These are phyloP conservation scores for Pythium monospermum DNA, from an alignment of 352 stramenopile species.

Conservation along the genomic window DNA sequence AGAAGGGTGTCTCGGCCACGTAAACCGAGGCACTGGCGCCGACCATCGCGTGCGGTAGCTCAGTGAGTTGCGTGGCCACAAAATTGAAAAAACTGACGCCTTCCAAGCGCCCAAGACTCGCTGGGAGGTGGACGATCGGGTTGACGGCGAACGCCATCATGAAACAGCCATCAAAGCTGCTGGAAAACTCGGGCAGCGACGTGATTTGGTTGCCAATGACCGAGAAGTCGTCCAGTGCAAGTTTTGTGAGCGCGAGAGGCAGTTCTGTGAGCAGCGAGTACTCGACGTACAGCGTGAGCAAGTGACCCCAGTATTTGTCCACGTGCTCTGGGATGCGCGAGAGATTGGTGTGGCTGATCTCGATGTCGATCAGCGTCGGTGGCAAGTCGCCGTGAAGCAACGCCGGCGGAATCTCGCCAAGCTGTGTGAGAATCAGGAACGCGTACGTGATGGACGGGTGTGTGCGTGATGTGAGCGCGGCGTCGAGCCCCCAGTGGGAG, in stretches of 20 bases:
- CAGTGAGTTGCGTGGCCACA: too few relatives aligned
- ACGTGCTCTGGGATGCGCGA: conserved; percentile 2
- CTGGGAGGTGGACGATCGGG: too few relatives aligned
- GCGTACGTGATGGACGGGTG: conserved; percentile 9
- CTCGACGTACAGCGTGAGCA: conserved; percentile 10
- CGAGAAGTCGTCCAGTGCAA: conserved; percentile 5
- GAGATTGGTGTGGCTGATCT: conserved; percentile 9
- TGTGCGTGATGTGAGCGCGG: neutral
- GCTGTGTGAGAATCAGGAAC: conserved; percentile 11
- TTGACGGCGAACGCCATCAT: too few relatives aligned
- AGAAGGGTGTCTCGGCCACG: too few relatives aligned
- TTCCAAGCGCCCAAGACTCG: too few relatives aligned
- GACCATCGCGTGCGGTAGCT: too few relatives aligned
- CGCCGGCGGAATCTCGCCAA: conserved; percentile 6
- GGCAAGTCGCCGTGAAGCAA: conserved; percentile 11
- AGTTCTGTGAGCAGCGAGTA: neutral
- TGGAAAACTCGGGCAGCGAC: too few relatives aligned
- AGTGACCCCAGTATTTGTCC: conserved; percentile 1
- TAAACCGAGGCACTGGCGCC: too few relatives aligned
- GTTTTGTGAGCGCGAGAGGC: neutral
- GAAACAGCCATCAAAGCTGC: too few relatives aligned
- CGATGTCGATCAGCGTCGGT: conserved; percentile 3
- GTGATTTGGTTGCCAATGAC: conserved; percentile 12
- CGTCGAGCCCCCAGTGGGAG: conserved; percentile 3
- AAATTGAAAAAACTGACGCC: too few relatives aligned